These are phyloP conservation scores for Pisolithus orientalis DNA, from an alignment of 768 basidiomycete genomes.

Conservation along the genomic window DNA sequence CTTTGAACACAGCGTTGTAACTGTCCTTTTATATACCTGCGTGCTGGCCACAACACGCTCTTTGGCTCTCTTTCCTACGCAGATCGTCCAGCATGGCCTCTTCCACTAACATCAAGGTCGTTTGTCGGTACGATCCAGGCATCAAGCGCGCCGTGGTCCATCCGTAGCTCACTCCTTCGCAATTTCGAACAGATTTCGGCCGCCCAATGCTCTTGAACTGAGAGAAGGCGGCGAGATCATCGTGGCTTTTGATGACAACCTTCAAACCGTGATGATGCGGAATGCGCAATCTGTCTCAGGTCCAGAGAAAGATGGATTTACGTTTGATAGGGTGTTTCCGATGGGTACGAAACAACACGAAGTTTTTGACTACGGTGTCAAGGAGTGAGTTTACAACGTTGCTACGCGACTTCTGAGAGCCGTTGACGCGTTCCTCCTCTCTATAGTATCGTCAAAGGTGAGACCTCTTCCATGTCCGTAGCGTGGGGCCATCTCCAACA, in stretches of 20 bases:
- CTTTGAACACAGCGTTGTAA: background rate
- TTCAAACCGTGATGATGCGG: conserved; percentile 78
- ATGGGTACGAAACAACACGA: conserved; percentile 87
- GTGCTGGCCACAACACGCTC: conserved; percentile 8
- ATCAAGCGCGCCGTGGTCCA: conserved; percentile 1
- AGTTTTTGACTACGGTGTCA: conserved; percentile 98
- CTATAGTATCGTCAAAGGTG: conserved; percentile 84
- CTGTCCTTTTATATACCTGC: conserved; percentile 9
- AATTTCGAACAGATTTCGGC: conserved; percentile 69
- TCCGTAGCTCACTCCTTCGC: conserved; percentile 4
- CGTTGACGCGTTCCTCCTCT: conserved; percentile 12
- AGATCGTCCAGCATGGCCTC: conserved; percentile 54
- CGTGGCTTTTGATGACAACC: conserved; percentile 81
- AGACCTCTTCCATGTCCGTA: conserved; percentile 10
- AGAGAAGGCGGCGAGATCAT: conserved; percentile 87
- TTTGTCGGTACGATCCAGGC: conserved; percentile 76
- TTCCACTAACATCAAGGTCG: conserved; percentile 92
- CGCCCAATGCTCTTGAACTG: conserved; percentile 85
- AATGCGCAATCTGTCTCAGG: conserved; percentile 64
- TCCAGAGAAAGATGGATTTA: conserved; percentile 95
- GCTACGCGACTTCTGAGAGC: conserved; percentile 4
- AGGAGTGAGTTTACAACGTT: conserved; percentile 61
- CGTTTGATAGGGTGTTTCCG: conserved; percentile 94
- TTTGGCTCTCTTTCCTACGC: conserved; percentile 11
- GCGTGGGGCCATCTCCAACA: background rate